Evolutionary conservation across 441 rosid species (phyloP), one percentile per base, ranked within the genome.

Genomic region (Rhodomyrtus psidioides): DNA sequence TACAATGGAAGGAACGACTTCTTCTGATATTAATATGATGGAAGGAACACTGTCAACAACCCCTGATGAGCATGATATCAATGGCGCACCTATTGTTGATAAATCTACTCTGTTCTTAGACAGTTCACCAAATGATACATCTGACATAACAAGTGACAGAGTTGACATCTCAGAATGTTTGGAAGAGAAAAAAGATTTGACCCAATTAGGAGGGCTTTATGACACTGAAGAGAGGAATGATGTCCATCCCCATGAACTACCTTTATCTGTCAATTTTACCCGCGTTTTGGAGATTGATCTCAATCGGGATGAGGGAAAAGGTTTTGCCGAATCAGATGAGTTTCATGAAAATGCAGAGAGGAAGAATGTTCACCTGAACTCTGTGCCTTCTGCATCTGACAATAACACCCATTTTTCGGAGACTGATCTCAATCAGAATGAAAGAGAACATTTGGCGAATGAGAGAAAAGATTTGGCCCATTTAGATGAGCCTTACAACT

Each of bases 81-180:
- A 62, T 17, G 85, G 83, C 84, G 91, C 85, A 90, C 62, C 81
- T 76, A 86, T 86, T 84, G 88, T 88, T 87, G 79, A 51, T 34
- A 88, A 91, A 87, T 83, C 92, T 58, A 54, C 85, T 44, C 83
- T 24, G 86, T 89, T 86, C 88, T 84, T 86, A 81, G 90, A 83
- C 83, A 85, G 87, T 86, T 91, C 90, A 84, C 56, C 84, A 60
- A 87, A 89, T 85, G 88, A 81, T 85, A 26, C 85, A 56, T 91
- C 91, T 60, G 89, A 90, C 44, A 51, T 85, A 55, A 85, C 86
- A 53, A 53, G 49, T 28, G 89, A 88, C 79, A 85, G 82, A 58
- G 62, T 84, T 86, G 85, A 65, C 60, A 85, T 83, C 34, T 39
- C 87, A 1, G 59, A 83, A 53, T 79, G 84, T 58, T 76, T 54